These are phyloP conservation scores for Fraxinus latifolia DNA, from an alignment of 305 asterid species.

Conservation along the genomic window DNA sequence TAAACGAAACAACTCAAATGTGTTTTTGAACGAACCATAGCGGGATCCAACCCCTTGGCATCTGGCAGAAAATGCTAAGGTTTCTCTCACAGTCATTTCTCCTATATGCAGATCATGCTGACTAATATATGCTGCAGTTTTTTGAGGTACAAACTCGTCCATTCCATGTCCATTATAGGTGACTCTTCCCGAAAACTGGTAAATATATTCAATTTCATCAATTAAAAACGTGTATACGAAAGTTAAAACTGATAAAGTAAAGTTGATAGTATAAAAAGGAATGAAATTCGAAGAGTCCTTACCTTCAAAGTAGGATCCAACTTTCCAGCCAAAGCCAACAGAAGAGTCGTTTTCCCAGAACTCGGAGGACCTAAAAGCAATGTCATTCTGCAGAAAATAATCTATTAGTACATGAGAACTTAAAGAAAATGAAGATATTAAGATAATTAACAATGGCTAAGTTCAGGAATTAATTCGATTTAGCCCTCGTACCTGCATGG, in stretches of 20 bases:
- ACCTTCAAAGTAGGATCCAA: constrained; percentile 63
- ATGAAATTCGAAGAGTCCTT: not conserved
- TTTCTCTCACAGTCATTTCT: constrained; percentile 86
- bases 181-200: constrained; percentile 57
- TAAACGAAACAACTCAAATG: not conserved
- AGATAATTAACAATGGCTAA: not conserved
- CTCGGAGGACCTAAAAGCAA: constrained; percentile 70
- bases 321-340: constrained; percentile 78
- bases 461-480: not conserved
- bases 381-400: constrained; percentile 43
- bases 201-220: not conserved
- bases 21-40: constrained; percentile 52
- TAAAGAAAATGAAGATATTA: not conserved
- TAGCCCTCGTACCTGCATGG: constrained; percentile 43
- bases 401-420: not conserved
- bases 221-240: not conserved
- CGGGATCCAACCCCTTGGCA: constrained; percentile 86
- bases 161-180: constrained; percentile 71
- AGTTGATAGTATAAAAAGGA: not conserved
- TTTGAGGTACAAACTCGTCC: constrained; percentile 70
- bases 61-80: constrained; percentile 76
- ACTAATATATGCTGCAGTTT: constrained; percentile 76
- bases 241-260: not conserved
- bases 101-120: constrained; percentile 71
- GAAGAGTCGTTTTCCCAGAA: constrained; percentile 61